Percentiles rank a stretch among this genome's conserved stretches.
phyloP scores from a whole-genome alignment of 495 filamentous ascomycete species.

The Penicillium cataractarum region DNA sequence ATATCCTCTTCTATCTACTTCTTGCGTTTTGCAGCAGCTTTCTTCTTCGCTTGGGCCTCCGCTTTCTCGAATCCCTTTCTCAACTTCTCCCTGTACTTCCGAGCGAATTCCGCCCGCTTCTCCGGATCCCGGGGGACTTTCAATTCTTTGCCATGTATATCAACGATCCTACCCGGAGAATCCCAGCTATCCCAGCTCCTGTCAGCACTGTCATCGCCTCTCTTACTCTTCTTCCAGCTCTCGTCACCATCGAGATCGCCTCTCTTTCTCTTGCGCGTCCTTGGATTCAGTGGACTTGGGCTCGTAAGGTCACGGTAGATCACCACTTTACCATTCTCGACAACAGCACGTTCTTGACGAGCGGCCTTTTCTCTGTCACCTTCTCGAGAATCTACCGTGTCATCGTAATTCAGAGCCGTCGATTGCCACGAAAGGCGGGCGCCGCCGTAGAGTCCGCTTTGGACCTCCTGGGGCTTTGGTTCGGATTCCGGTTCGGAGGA shows the following conservation, averaged over 20 bases:
- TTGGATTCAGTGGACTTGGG: not conserved
- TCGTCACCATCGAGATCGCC: no score
- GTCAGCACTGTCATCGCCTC: no score
- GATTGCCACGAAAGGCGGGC: no score
- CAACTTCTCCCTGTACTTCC: not conserved
- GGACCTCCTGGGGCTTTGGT: not conserved
- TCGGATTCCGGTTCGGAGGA: not conserved
- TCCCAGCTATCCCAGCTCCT: not conserved
- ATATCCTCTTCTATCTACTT: not conserved
- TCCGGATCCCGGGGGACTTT: not conserved
- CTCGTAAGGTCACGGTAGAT: not conserved
- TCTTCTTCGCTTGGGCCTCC: not conserved
- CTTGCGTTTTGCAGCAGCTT: not conserved
- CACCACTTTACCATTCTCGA: not conserved
- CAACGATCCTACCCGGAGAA: not conserved
- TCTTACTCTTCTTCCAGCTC: no score
- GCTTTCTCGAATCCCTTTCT: not conserved
- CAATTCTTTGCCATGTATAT: not conserved
- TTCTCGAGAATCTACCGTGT: not conserved
- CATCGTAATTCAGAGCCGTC: not conserved
- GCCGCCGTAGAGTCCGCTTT: no score
- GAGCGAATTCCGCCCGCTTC: not conserved
- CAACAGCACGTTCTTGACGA: slow-evolving; percentile 2
- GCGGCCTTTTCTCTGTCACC: not conserved
- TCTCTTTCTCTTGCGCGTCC: not conserved